Evolutionary conservation across 2,329 filamentous ascomycete genomes (phyloP).

Genomic region (Diaporthe sp.): DNA sequence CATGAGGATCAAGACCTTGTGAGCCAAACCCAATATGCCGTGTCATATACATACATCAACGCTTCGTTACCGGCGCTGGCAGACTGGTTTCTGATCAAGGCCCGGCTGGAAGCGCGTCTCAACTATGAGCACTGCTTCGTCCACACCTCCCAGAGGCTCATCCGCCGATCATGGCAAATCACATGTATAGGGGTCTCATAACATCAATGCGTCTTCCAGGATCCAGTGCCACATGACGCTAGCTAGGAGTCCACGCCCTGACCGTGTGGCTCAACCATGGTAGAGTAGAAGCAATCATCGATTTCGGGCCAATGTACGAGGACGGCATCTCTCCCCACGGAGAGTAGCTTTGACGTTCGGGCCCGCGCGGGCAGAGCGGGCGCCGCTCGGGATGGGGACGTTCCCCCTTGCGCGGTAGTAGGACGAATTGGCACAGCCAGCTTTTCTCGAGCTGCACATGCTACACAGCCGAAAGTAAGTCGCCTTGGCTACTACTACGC

Average conservation of each 20-base stretch:
- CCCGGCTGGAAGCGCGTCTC: neutral
- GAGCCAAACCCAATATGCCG: slow-evolving; percentile 18
- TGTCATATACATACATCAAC: slow-evolving; percentile 16
- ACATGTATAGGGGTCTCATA: neutral
- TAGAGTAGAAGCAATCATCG: neutral
- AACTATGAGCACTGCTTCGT: neutral
- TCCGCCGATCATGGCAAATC: slow-evolving; percentile 15
- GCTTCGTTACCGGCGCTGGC: neutral
- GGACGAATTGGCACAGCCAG: slow-evolving; percentile 10
- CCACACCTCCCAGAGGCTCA: neutral
- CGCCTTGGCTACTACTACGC: slow-evolving; percentile 47
- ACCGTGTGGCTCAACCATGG: slow-evolving; percentile 9
- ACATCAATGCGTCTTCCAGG: slow-evolving; percentile 8
- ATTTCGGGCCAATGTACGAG: neutral
- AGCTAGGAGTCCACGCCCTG: neutral
- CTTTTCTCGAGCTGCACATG: neutral
- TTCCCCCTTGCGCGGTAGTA: neutral
- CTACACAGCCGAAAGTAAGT: slow-evolving; percentile 27
- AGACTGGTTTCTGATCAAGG: neutral
- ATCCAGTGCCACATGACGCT: neutral
- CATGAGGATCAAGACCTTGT: neutral
- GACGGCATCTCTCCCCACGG: neutral
- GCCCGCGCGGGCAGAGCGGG: slow-evolving; percentile 17
- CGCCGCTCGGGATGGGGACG: slow-evolving; percentile 9
- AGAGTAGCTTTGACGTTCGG: slow-evolving; percentile 28